These are phyloP conservation scores for Sugiyamaella chiloensis DNA, from an alignment of 805 yeast species.

Conservation along the genomic window DNA sequence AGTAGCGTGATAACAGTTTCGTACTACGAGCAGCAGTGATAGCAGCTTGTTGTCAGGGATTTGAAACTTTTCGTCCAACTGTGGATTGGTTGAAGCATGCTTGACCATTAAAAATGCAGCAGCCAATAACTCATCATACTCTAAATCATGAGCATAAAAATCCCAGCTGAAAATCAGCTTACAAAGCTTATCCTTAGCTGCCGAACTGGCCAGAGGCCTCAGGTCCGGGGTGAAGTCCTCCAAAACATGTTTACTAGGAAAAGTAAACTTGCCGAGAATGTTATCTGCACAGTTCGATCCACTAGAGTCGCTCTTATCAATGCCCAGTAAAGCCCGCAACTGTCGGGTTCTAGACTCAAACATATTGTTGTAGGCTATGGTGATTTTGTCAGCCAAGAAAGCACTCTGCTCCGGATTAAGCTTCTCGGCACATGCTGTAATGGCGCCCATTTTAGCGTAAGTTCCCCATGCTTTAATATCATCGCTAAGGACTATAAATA, in stretches of 20 bases:
- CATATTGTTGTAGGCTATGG: conserved; percentile 1
- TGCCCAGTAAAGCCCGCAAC: conserved; percentile 10
- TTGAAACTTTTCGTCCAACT: conserved; percentile 3
- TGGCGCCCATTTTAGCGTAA: conserved; percentile 14
- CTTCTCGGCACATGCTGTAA: conserved; percentile 7
- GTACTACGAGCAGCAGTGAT: conserved; percentile 59
- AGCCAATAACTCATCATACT: conserved; percentile 62
- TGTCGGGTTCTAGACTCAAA: conserved; percentile 10
- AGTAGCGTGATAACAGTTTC: conserved; percentile 77
- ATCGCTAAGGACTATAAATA: conserved; percentile 14
- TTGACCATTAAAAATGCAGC: conserved; percentile 56
- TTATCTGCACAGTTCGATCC: conserved; percentile 1
- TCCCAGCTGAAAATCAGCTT: conserved; percentile 44
- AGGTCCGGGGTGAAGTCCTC: conserved; percentile 2
- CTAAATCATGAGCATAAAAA: conserved; percentile 64
- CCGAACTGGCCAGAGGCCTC: background rate
- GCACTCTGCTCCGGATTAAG: conserved; percentile 1
- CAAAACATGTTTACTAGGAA: conserved; percentile 9
- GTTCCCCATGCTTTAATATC: conserved; percentile 8
- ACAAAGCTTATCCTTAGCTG: background rate
- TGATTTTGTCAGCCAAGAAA: background rate
- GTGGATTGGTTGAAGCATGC: conserved; percentile 30
- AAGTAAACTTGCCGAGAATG: conserved; percentile 6
- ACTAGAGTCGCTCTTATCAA: background rate
- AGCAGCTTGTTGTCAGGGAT: conserved; percentile 46